Conservation (phyloP, 768 basidiomycete species). For the Amylocystis lapponica region DNA sequence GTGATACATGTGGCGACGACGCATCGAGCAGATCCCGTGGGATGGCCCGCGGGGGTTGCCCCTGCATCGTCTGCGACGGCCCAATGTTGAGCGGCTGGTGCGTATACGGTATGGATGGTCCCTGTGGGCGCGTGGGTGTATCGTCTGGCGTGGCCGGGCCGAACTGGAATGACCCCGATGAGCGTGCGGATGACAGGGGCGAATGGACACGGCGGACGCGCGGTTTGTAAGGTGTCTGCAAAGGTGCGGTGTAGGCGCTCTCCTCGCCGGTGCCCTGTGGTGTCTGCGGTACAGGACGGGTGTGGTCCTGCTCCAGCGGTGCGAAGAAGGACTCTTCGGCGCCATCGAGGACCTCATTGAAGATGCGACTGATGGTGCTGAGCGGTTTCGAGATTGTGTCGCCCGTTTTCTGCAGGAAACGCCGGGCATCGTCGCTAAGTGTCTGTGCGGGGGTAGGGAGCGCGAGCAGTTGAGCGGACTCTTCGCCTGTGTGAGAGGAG, state of each 20-base stretch:
- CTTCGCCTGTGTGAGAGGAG: conserved; percentile 70
- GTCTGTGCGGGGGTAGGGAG: conserved; percentile 46
- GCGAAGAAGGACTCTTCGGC: conserved; percentile 65
- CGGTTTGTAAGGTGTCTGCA: conserved; percentile 70
- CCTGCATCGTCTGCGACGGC: conserved; percentile 34
- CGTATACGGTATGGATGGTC: conserved; percentile 33
- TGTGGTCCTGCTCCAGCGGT: conserved; percentile 33
- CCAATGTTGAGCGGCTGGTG: conserved; percentile 45
- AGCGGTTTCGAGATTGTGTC: conserved; percentile 88
- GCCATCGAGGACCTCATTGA: conserved; percentile 76
- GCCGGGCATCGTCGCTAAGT: conserved; percentile 65
- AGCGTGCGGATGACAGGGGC: conserved; percentile 13
- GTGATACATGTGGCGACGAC: conserved; percentile 42
- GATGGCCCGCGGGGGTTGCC: conserved; percentile 23
- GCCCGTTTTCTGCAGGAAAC: conserved; percentile 84
- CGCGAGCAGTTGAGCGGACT: conserved; percentile 77
- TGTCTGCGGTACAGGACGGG: conserved; percentile 37
- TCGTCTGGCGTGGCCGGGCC: conserved; percentile 36
- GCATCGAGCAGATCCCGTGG: conserved; percentile 18
- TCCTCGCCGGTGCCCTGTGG: conserved; percentile 29
- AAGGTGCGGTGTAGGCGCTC: conserved; percentile 10
- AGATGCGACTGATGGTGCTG: conserved; percentile 83
- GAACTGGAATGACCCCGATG: conserved; percentile 26
- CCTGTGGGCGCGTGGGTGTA: conserved; percentile 39
- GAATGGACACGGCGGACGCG: conserved; percentile 47